phyloP scores from a whole-genome alignment of 2,329 filamentous ascomycete species.

The Eutypella sp. region DNA sequence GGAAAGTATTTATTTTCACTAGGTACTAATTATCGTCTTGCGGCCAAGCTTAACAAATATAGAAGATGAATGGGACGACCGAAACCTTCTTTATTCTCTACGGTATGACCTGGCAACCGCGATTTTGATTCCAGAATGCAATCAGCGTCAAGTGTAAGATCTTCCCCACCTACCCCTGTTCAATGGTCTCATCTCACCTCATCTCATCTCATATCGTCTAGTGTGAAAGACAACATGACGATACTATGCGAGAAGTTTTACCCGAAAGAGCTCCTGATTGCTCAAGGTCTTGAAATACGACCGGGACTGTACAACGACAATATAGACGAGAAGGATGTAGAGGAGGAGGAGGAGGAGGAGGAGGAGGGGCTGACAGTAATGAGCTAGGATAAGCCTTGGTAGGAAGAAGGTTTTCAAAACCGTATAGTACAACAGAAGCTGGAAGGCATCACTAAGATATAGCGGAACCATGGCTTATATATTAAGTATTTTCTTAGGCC shows the following conservation, averaged over 20 bases:
- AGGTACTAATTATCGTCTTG: too few species aligned
- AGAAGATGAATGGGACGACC: constrained; percentile 23
- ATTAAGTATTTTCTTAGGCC: too few species aligned
- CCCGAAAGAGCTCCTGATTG: background rate
- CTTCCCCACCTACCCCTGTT: background rate
- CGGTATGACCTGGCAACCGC: constrained; percentile 14
- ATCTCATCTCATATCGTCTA: background rate
- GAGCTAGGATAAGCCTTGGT: too few species aligned
- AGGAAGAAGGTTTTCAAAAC: too few species aligned
- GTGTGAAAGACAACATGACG: background rate
- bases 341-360: background rate
- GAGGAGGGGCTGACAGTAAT: too few species aligned
- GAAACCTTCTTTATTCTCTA: constrained; percentile 23
- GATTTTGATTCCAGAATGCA: background rate
- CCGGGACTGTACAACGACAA: background rate
- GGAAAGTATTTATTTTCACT: too few species aligned
- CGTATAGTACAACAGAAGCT: too few species aligned
- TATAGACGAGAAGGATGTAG: background rate
- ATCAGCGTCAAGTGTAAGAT: background rate
- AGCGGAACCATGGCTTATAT: too few species aligned
- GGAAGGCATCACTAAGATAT: too few species aligned
- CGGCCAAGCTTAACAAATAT: too few species aligned
- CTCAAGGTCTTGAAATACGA: background rate
- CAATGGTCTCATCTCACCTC: too few species aligned
- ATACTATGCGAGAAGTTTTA: background rate